Percentiles rank a stretch among this genome's conserved stretches.
phyloP scores from a whole-genome alignment of 208 protist genomes.

The Wallacemonas sp. region DNA sequence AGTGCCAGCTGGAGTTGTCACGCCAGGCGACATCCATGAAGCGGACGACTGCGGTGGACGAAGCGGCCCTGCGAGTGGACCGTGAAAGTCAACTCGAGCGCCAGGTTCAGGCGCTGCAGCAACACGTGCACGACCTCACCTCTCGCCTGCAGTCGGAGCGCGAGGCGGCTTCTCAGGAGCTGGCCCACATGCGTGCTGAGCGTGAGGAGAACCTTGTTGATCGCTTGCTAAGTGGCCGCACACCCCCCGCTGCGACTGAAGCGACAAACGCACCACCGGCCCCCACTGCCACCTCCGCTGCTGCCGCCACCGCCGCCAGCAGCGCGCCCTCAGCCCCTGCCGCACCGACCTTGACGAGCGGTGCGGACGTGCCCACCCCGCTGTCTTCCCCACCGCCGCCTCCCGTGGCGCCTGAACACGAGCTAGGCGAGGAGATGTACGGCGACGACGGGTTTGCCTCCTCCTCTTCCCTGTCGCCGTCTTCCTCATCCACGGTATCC shows the following conservation, averaged over 20 bases:
- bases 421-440: too few species aligned
- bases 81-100: constrained; percentile 13
- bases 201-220: constrained; percentile 18
- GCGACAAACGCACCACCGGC: not conserved
- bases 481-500: too few species aligned
- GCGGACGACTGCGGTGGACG: constrained; percentile 9
- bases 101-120: constrained; percentile 4
- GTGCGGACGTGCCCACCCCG: too few species aligned
- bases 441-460: too few species aligned
- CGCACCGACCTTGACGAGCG: too few species aligned
- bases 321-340: too few species aligned
- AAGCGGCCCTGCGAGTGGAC: constrained; percentile 26
- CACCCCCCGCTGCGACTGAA: not conserved
- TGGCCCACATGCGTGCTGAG: constrained; percentile 19
- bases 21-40: not conserved
- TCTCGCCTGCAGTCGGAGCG: constrained; percentile 8
- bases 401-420: too few species aligned
- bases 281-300: not conserved
- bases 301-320: too few species aligned
- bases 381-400: too few species aligned
- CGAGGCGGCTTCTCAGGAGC: not conserved
- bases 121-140: constrained; percentile 14
- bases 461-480: too few species aligned
- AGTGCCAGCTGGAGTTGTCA: constrained; percentile 14
- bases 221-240: not conserved